These are phyloP conservation scores for Polygonum aviculare DNA, from an alignment of 148 eudicot genomes.

Conservation along the genomic window DNA sequence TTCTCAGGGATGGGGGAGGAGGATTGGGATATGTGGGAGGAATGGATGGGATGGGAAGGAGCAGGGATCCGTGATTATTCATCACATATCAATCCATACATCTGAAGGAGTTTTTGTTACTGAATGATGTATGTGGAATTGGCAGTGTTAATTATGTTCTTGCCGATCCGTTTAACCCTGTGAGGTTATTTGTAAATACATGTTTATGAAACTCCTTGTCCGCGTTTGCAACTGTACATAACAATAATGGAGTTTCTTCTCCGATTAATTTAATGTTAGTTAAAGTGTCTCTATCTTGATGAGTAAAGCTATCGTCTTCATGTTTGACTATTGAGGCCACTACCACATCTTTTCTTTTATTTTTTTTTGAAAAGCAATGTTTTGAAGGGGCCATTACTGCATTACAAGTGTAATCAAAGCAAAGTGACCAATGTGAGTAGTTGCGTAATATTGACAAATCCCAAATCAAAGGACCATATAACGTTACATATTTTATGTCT, in stretches of 20 bases:
- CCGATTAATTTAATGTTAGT: not conserved
- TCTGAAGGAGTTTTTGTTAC: slow-evolving; percentile 4
- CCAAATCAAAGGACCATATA: too few species aligned
- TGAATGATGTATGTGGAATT: not conserved
- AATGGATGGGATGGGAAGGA: slow-evolving; percentile 95
- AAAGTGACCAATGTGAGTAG: too few species aligned
- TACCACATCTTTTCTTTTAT: too few species aligned
- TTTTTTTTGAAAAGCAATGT: too few species aligned
- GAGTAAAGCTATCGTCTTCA: not conserved
- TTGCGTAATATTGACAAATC: too few species aligned
- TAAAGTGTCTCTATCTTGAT: not conserved
- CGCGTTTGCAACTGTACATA: not conserved
- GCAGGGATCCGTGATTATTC: slow-evolving; percentile 72
- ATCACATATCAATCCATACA: slow-evolving; percentile 62
- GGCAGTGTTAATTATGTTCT: not conserved
- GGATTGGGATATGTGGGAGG: slow-evolving; percentile 76
- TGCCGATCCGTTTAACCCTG: not conserved
- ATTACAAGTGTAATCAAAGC: too few species aligned
- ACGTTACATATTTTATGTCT: too few species aligned
- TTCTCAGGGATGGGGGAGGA: slow-evolving; percentile 46
- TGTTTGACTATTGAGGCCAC: too few species aligned
- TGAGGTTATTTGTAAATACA: not conserved
- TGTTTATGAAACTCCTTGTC: not conserved
- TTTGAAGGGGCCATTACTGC: too few species aligned
- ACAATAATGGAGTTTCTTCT: not conserved